Conservation (phyloP, 2,329 filamentous ascomycete genomes). For the Cryphonectria japonica region DNA sequence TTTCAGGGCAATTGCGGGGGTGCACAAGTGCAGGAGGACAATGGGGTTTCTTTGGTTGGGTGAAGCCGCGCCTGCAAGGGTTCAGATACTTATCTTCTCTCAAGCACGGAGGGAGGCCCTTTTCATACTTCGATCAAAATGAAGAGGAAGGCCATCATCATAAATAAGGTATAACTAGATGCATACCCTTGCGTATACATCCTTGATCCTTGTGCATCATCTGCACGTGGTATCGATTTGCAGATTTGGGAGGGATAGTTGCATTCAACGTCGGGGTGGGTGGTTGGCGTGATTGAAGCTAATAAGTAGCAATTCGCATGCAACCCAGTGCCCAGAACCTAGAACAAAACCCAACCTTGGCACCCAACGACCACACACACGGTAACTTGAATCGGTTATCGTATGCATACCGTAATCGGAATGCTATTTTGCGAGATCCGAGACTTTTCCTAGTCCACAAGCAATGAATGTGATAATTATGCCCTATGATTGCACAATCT, state of each 20-base stretch:
- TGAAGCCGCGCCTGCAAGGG: background rate
- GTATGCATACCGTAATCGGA: background rate
- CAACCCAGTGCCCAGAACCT: background rate
- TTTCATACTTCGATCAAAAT: background rate
- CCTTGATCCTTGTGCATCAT: background rate
- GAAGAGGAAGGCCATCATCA: background rate
- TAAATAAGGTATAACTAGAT: background rate
- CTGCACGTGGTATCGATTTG: background rate
- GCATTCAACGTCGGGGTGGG: background rate
- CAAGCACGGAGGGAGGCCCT: too few species aligned
- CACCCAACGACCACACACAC: too few species aligned
- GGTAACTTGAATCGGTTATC: background rate
- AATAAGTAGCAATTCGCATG: slow-evolving; percentile 22
- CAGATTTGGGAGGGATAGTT: background rate
- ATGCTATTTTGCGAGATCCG: background rate
- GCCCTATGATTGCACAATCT: slow-evolving; percentile 13
- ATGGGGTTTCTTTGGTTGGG: background rate
- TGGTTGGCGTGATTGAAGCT: slow-evolving; percentile 24
- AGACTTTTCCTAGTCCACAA: background rate
- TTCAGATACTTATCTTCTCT: background rate
- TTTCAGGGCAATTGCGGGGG: background rate
- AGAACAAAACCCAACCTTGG: background rate
- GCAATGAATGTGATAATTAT: background rate
- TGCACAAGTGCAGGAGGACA: background rate
- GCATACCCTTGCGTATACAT: background rate